phyloP scores from a whole-genome alignment of 169 alveolate species.

The Eimeria praecox region DNA sequence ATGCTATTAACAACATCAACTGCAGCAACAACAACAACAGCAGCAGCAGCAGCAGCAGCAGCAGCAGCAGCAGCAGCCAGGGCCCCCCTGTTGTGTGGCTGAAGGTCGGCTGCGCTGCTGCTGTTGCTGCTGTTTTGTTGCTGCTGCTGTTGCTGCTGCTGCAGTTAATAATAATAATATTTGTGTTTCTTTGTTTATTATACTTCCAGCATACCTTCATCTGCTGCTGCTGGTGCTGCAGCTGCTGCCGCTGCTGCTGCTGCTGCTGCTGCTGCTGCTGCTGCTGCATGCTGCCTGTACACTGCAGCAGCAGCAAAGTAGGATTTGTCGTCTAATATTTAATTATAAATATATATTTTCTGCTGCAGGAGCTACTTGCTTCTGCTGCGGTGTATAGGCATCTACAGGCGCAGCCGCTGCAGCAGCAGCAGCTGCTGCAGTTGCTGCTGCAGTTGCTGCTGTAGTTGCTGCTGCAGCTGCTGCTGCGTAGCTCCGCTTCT shows the following conservation, averaged over 20 bases:
- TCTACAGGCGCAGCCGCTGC: slow-evolving; percentile 41
- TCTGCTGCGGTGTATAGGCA: slow-evolving; percentile 12
- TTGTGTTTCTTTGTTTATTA: background rate
- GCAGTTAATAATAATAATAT: background rate
- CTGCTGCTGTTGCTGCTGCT: slow-evolving; percentile 21
- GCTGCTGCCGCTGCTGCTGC: slow-evolving; percentile 64
- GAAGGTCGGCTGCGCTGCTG: slow-evolving; percentile 60
- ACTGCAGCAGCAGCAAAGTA: slow-evolving; percentile 53
- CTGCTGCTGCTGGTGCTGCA: slow-evolving; percentile 35
- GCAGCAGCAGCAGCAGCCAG: background rate
- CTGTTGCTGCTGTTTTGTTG: slow-evolving; percentile 27
- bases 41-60: slow-evolving; percentile 9
- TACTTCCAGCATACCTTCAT: background rate
- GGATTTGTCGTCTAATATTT: background rate
- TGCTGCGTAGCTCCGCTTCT: background rate
- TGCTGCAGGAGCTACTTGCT: slow-evolving; percentile 37
- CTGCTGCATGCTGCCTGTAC: slow-evolving; percentile 7
- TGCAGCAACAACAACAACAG: slow-evolving; percentile 12
- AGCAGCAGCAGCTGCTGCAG: slow-evolving; percentile 49
- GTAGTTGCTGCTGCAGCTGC: slow-evolving; percentile 3
- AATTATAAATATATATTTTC: background rate
- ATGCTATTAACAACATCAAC: background rate
- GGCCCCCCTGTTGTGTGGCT: slow-evolving; percentile 61
- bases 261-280: slow-evolving; percentile 69
- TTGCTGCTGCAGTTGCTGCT: slow-evolving; percentile 61